Evolutionary conservation across 2,329 filamentous ascomycete genomes (phyloP).

Genomic region (Beauveria scarabaeidicola): DNA sequence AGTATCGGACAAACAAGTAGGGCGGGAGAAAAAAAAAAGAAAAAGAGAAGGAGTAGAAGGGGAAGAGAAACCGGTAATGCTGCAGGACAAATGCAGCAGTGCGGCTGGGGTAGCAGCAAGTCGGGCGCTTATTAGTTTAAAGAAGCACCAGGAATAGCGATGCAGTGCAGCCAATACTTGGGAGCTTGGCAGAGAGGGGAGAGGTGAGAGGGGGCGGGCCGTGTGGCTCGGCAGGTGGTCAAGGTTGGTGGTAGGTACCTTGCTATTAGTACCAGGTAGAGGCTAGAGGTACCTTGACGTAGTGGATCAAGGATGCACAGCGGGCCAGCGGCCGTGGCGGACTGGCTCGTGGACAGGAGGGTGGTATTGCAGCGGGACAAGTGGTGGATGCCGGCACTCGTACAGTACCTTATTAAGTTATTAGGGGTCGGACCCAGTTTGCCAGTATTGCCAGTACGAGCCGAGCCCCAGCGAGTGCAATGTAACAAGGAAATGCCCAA

Average conservation of each 20-base stretch:
- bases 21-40: neutral
- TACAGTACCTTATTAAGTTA: neutral
- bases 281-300: too few species aligned
- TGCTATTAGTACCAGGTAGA: too few species aligned
- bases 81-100: conserved; percentile 7
- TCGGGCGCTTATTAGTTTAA: conserved; percentile 8
- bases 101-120: conserved; percentile 10
- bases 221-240: neutral
- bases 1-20: neutral
- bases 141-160: conserved; percentile 3
- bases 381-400: neutral
- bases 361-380: neutral
- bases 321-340: neutral
- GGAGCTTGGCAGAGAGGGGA: conserved; percentile 1
- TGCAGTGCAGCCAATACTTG: conserved; percentile 8
- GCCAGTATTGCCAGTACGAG: neutral
- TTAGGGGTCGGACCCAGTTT: neutral
- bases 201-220: conserved; percentile 4
- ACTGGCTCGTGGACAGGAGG: neutral
- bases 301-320: neutral
- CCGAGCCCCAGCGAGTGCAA: neutral
- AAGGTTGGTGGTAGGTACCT: too few species aligned
- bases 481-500: neutral
- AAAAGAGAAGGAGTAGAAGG: neutral
- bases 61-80: conserved; percentile 3